Evolutionary conservation across 2,329 filamentous ascomycete genomes (phyloP), one percentile per base, ranked within the genome.

Genomic region (Nothophaeocryptopus gaeumannii): DNA sequence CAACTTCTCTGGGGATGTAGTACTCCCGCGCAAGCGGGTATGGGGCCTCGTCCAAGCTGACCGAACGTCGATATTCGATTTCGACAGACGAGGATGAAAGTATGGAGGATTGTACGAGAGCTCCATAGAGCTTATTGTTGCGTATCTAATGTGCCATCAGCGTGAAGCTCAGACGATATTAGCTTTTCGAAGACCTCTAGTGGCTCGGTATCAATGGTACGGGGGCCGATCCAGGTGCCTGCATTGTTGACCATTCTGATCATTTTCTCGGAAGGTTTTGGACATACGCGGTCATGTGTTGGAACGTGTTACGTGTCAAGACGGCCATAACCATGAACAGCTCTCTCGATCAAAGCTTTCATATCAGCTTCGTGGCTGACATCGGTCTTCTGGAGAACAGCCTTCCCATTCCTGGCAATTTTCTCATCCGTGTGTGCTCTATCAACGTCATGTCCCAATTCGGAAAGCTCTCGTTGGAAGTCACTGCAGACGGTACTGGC

Each of bases 301-400:
- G 36, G 31, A 39, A 47, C 47, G 33, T 29, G 29, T 7, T 49
- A 20, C 16, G 52, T 53, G 37, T 55, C 53, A 11, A 55, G 47
- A 14, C 67, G 46, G 8, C 67, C 65, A 47, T 63, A 68, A 8
- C 39, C 49, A 16, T 63, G 39, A 8, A 68, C 67, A 37, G 49
- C 50, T 33, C 39, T 45, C 8, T 51, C 51, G 5, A 70, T 58
- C 0, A 58, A 58, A 12, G 39, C 39, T 41, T 64, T 59, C 12
- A 66, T 58, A 13, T 66, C 61, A 3, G 43, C 38, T 8, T 66
- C 60, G 8, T 54, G 48, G 8, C 66, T 68, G 12, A 71, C 55
- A 52, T 71, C 66, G 2, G 61, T 60, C 35, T 59, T 51, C 7
- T 67, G 60, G 50, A 66, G 70, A 11, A 62, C 53, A 1, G 62